Percentiles rank a stretch among this genome's conserved stretches.
Conservation (phyloP, 2,329 filamentous ascomycete genomes). For the Aspergillus puulaauensis region DNA sequence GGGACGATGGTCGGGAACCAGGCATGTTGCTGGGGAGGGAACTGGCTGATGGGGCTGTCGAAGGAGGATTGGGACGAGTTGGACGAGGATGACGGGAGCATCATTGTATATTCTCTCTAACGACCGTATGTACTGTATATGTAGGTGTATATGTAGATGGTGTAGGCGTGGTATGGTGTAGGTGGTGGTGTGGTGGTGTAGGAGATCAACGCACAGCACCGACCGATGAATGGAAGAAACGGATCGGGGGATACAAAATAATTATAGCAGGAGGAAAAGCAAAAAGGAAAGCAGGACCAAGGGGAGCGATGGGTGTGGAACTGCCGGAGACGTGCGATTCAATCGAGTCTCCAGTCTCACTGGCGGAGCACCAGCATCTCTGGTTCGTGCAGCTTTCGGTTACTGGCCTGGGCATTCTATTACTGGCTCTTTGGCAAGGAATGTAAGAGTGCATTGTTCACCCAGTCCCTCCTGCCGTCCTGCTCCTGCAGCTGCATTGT, state of each 20-base stretch:
- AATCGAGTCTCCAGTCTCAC: not conserved
- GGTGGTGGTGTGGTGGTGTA: not conserved
- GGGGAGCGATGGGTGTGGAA: slow-evolving; percentile 4
- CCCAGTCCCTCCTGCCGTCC: too few species aligned
- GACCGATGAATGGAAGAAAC: not conserved
- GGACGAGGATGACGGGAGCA: slow-evolving; percentile 27
- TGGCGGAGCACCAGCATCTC: not conserved
- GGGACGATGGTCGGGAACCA: slow-evolving; percentile 23
- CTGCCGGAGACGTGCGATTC: slow-evolving; percentile 1
- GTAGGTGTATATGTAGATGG: not conserved
- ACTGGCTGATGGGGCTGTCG: slow-evolving; percentile 27
- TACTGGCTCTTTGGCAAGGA: not conserved
- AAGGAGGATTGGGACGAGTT: slow-evolving; percentile 30
- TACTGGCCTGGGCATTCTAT: not conserved
- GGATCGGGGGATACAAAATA: slow-evolving; percentile 8
- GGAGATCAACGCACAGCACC: slow-evolving; percentile 5
- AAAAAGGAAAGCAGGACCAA: slow-evolving; percentile 4
- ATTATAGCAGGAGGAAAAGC: slow-evolving; percentile 12
- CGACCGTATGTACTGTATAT: not conserved
- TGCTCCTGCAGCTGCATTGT: not conserved
- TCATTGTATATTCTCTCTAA: slow-evolving; percentile 3
- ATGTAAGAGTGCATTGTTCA: not conserved
- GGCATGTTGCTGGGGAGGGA: slow-evolving; percentile 25
- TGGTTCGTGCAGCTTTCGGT: not conserved
- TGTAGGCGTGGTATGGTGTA: not conserved